Evolutionary conservation across 2,329 filamentous ascomycete genomes (phyloP), one percentile per base, ranked within the genome.

Genomic region (Penicillium sp.): DNA sequence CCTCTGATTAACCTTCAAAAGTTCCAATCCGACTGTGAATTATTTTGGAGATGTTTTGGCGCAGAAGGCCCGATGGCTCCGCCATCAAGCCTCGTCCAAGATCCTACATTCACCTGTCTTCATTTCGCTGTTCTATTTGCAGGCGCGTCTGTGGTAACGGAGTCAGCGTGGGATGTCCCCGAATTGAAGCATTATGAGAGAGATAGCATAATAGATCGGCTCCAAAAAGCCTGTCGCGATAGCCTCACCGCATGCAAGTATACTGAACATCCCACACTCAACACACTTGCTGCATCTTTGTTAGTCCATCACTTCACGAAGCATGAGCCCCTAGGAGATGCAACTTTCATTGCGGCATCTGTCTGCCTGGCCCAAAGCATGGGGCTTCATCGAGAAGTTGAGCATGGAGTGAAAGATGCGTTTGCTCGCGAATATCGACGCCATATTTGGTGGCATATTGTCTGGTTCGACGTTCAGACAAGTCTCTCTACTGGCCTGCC

Each of bases 391-490:
- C 47, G 10, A 28, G 60, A 26, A 26, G 24, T 26, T 26, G 24
- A 63, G 34, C 42, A 24, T 16, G 26, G 43, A 9, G 15, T 26
- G 9, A 21, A 28, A 12, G 42, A 26, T 29, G 6, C 28, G 26
- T 42, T 21, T 7, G 31, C 13, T 24, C 39, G 15, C 5, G 42
- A 63, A n/a, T 41, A 51, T 26, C 54, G 52, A 46, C 49, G 59
- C 13, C 49, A 50, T 8, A 28, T 58, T 9, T 64, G 61, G 60
- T 62, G 59, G 57, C 57, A 60, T 16, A 45, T 64, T 24, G 42
- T 62, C 33, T 63, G 51, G 57, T 16, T 64, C 7, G 61, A 64
- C 49, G 43, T 63, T 7, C 61, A 62, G 39, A 49, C 48, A 4
- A 63, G 57, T 38, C 41, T 64, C 10, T 44, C 52, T n/a, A 63